phyloP scores from a whole-genome alignment of 768 basidiomycete species.

The Gautieria morchelliformis region DNA sequence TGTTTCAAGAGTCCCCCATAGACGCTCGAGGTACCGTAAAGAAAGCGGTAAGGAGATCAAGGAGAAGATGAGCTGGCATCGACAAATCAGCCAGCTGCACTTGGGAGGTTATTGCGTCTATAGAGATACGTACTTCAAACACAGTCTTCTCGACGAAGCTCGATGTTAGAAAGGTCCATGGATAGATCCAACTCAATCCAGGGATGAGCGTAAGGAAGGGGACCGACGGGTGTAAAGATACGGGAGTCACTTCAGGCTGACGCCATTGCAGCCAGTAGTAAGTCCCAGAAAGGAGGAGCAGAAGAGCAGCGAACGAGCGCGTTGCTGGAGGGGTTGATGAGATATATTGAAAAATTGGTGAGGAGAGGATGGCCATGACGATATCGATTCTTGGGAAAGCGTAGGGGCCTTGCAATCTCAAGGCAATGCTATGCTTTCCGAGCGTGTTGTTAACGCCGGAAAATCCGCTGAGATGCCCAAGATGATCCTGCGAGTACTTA shows the following conservation, averaged over 20 bases:
- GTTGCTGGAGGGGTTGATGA: constrained; percentile 73
- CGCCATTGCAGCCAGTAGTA: constrained; percentile 49
- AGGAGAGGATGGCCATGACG: constrained; percentile 66
- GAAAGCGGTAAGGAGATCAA: constrained; percentile 72
- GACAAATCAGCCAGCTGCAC: constrained; percentile 3
- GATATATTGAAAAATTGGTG: constrained; percentile 51
- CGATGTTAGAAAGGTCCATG: constrained; percentile 91
- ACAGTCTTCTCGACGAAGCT: constrained; percentile 78
- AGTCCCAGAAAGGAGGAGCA: constrained; percentile 46
- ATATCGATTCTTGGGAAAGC: no score
- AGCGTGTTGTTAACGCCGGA: no score
- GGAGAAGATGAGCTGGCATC: constrained; percentile 60
- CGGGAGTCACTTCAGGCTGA: constrained; percentile 24
- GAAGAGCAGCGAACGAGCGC: constrained; percentile 49
- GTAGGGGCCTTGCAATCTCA: background rate
- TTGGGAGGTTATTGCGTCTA: background rate
- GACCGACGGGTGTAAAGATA: constrained; percentile 19
- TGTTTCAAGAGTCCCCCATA: constrained; percentile 87
- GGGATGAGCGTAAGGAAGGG: constrained; percentile 77
- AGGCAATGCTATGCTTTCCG: no score
- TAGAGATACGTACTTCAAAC: constrained; percentile 56
- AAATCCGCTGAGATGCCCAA: no score
- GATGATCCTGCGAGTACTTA: no score
- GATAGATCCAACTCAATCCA: constrained; percentile 71
- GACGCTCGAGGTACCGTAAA: constrained; percentile 82